A percentile compares a stretch with the other conserved stretches of the same genome.
Evolutionary conservation across 257 asterid species (phyloP).

Genomic region (Jacaranda copaia): DNA sequence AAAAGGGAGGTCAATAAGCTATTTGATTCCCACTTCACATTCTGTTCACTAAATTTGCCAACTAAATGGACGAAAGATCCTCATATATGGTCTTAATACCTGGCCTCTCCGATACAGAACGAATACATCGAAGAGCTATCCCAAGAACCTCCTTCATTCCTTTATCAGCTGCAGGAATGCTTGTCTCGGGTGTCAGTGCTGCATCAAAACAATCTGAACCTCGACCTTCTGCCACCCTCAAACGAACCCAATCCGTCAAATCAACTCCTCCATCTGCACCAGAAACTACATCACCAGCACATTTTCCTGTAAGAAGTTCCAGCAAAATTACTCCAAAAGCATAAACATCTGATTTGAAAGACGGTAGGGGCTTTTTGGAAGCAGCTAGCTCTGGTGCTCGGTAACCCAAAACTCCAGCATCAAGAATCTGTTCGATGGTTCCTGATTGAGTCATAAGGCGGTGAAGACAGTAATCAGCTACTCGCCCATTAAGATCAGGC

Average conservation of each 20-base stretch:
- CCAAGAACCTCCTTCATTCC: constrained; percentile 93
- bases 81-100: constrained; percentile 94
- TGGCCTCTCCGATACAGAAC: constrained; percentile 87
- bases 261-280: constrained; percentile 91
- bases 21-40: constrained; percentile 69
- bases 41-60: constrained; percentile 29
- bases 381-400: constrained; percentile 95
- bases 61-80: constrained; percentile 90
- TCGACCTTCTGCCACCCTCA: constrained; percentile 83
- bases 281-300: constrained; percentile 95
- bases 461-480: constrained; percentile 94
- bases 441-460: constrained; percentile 97
- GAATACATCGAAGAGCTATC: constrained; percentile 82
- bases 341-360: constrained; percentile 93
- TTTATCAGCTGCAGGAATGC: constrained; percentile 68
- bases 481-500: constrained; percentile 82
- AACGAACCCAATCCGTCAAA: constrained; percentile 89
- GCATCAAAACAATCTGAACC: constrained; percentile 83
- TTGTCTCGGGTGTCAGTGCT: constrained; percentile 59
- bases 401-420: constrained; percentile 91
- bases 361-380: constrained; percentile 84
- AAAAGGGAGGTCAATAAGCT: constrained; percentile 82
- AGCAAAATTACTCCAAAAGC: constrained; percentile 89
- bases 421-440: constrained; percentile 89
- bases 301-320: constrained; percentile 87